Evolutionary conservation across 1,284 basidiomycete species (phyloP), one percentile per base, ranked within the genome.

Genomic region (Malassezia obtusa): DNA sequence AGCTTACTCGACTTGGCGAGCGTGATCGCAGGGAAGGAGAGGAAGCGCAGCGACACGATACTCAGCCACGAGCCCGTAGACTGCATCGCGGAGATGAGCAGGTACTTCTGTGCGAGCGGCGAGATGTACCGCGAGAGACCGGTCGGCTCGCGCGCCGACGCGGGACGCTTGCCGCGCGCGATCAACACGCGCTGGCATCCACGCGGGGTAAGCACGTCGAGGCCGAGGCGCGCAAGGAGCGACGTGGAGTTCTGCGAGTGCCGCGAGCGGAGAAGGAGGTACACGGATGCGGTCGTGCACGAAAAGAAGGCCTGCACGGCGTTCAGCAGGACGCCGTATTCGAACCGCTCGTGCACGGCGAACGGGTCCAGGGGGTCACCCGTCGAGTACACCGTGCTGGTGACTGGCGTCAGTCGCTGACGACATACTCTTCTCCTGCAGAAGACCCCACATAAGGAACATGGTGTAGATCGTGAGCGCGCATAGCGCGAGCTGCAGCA

Each of bases 1-100:
- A 94, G 87, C 76, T 98, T 98, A 81, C 92, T 98, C 0, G 90
- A 95, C 76, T 98, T 98, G 57, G 89, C 92, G 58, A 98, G 84
- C 33, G 96, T 91, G 84, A 96, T 90, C 15, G 92, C 90, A 25
- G 94, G 94, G 78, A 96, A 98, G 17, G 89, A 90, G 71, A 99
- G 92, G 77, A 95, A 89, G 37, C 86, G 83, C 39, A 98, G 83
- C 5, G 89, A 84, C 26, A 89, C 85, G 76, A 96, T 95, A 46
- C 91, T 90, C 68, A 98, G 91, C 8, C 90, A 91, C 12, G 89
- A 87, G 0, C 89, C 91, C 21, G 83, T 80, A 22, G 90, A 91
- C 66, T 95, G 89, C 72, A 91, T 85, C 12, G 87, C 73, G 6
- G 91, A 59, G 30, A 73, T 68, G 40, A 59, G 49, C n/a, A 73